Percentiles rank a stretch among this genome's conserved stretches.
Evolutionary conservation across 257 asterid species (phyloP).

Genomic region (Jasminum sambac): DNA sequence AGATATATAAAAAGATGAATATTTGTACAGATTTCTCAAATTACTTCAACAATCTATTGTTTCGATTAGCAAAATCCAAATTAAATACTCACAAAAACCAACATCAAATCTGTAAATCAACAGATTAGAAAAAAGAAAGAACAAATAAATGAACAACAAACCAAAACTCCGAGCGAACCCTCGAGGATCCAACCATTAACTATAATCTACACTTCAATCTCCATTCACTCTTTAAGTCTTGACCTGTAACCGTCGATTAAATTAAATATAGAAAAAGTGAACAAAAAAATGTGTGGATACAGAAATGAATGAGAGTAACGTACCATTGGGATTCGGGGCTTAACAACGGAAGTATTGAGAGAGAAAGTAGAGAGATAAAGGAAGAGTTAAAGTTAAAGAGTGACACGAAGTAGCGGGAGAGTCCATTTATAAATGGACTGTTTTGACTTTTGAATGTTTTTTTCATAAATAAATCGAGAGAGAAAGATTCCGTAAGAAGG

Average conservation of each 20-base stretch:
- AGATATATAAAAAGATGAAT: not conserved
- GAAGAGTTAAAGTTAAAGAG: conserved; percentile 23
- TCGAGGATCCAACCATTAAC: conserved; percentile 28
- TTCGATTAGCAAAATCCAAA: conserved; percentile 23
- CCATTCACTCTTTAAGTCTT: not conserved
- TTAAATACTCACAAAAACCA: conserved; percentile 1
- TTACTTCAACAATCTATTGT: not conserved
- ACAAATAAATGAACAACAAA: conserved; percentile 6
- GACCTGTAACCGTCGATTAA: conserved; percentile 31
- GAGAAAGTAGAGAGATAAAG: not conserved
- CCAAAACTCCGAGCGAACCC: conserved; percentile 10
- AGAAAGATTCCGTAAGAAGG: not conserved
- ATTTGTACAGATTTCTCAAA: not conserved
- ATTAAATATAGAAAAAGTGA: conserved; percentile 18
- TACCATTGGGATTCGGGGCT: conserved; percentile 33
- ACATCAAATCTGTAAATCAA: conserved; percentile 21
- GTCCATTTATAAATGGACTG: conserved; percentile 5
- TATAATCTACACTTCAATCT: conserved; percentile 20
- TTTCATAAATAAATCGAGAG: not conserved
- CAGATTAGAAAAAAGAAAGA: not conserved
- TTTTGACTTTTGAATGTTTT: not conserved
- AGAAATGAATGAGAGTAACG: conserved; percentile 21
- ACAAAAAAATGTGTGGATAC: not conserved
- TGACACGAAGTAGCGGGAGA: conserved; percentile 33
- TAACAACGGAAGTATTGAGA: conserved; percentile 11